Conservation (phyloP, 352 stramenopile genomes). For the Elongisporangium undulatum region DNA sequence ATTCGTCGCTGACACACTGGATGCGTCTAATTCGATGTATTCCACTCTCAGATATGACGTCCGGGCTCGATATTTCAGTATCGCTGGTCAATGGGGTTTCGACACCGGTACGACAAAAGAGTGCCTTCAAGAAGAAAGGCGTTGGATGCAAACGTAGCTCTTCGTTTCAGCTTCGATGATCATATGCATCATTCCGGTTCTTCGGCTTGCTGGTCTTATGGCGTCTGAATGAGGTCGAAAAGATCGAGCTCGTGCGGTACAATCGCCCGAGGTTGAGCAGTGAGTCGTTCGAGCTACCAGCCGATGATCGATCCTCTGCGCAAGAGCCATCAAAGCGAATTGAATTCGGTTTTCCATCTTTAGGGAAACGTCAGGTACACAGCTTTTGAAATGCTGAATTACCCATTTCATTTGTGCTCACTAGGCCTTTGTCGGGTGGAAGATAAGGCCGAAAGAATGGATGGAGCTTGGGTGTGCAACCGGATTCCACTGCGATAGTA, state of each 20-base stretch:
- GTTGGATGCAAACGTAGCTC: constrained; percentile 26
- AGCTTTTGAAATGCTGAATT: neutral
- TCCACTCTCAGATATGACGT: constrained; percentile 11
- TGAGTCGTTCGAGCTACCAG: neutral
- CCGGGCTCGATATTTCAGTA: constrained; percentile 20
- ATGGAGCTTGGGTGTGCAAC: constrained; percentile 22
- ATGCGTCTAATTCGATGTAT: constrained; percentile 50
- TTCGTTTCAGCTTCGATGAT: constrained; percentile 14
- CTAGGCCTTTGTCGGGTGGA: constrained; percentile 14
- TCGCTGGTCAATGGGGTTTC: constrained; percentile 27
- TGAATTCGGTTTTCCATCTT: no score
- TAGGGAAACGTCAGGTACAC: no score
- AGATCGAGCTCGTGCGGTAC: neutral
- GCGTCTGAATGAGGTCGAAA: constrained; percentile 21
- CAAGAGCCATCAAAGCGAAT: neutral
- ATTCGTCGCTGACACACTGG: constrained; percentile 46
- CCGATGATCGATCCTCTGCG: neutral
- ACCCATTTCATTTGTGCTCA: neutral
- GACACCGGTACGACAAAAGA: constrained; percentile 24
- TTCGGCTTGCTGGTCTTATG: constrained; percentile 22
- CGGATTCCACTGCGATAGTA: constrained; percentile 9
- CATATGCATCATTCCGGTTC: constrained; percentile 19
- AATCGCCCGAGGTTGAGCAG: neutral
- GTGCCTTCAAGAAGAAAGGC: constrained; percentile 28
- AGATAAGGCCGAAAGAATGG: constrained; percentile 2